Percentiles rank a stretch among this genome's conserved stretches.
Evolutionary conservation across 1,139 yeast species (phyloP).

Genomic region (Suhomyces bribrorum): DNA sequence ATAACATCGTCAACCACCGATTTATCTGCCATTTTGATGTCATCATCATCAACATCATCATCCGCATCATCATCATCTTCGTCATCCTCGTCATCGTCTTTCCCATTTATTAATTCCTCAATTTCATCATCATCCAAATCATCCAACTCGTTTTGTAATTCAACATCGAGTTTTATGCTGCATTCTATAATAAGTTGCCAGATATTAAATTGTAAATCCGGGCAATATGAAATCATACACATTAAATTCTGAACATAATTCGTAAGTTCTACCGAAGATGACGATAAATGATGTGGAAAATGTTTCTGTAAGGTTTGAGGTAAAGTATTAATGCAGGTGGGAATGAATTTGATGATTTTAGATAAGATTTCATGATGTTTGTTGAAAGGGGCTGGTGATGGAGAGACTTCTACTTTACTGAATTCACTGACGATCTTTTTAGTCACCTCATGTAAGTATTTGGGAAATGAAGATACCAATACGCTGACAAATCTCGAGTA

Average conservation of each 20-base stretch:
- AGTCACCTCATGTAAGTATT: slow-evolving; percentile 85
- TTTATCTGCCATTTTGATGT: slow-evolving; percentile 23
- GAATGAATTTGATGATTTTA: slow-evolving; percentile 68
- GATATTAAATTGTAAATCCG: slow-evolving; percentile 67
- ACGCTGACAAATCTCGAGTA: slow-evolving; percentile 71
- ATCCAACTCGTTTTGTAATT: slow-evolving; percentile 82
- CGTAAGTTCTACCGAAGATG: slow-evolving; percentile 52
- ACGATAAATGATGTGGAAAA: slow-evolving; percentile 79
- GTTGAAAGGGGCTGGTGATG: slow-evolving; percentile 23
- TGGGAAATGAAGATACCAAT: slow-evolving; percentile 82
- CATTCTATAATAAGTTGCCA: slow-evolving; percentile 84
- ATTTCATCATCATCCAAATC: slow-evolving; percentile 78
- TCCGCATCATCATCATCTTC: slow-evolving; percentile 29
- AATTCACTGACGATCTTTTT: slow-evolving; percentile 65
- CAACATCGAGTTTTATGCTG: slow-evolving; percentile 89
- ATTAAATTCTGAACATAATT: slow-evolving; percentile 70
- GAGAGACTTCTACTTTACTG: slow-evolving; percentile 19
- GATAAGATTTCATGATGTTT: slow-evolving; percentile 69
- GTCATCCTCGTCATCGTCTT: slow-evolving; percentile 42
- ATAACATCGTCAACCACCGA: slow-evolving; percentile 20
- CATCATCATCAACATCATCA: slow-evolving; percentile 21
- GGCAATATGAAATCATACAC: slow-evolving; percentile 62
- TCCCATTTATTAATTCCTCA: slow-evolving; percentile 59
- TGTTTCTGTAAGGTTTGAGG: slow-evolving; percentile 56
- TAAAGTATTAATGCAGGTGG: slow-evolving; percentile 73